Evolutionary conservation across 2,329 filamentous ascomycete genomes (phyloP).

Genomic region (Ophiosphaerella narmari): DNA sequence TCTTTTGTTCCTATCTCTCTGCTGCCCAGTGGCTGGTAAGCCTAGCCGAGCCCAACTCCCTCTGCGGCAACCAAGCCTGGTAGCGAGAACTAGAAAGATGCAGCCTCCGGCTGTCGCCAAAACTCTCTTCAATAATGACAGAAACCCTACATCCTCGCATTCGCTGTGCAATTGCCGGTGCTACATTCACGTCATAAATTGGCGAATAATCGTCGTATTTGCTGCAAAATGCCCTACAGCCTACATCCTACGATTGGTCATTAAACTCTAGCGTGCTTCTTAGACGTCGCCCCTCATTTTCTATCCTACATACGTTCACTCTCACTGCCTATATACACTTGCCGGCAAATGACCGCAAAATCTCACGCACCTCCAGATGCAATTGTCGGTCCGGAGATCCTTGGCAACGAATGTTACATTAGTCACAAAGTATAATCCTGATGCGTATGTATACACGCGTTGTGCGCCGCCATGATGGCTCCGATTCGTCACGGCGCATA

Average conservation of each 20-base stretch:
- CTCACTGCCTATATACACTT: background rate
- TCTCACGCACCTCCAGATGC: background rate
- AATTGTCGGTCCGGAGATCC: background rate
- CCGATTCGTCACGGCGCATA: background rate
- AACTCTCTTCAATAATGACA: too few species aligned
- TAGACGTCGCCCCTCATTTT: background rate
- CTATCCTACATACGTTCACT: background rate
- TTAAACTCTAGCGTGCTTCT: background rate
- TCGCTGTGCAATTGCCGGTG: background rate
- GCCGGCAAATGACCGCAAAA: background rate
- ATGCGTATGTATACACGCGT: background rate
- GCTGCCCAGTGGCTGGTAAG: too few species aligned
- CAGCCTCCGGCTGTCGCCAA: too few species aligned
- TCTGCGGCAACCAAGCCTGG: too few species aligned
- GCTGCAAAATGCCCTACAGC: background rate
- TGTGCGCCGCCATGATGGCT: background rate
- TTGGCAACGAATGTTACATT: background rate
- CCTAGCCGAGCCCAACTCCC: too few species aligned
- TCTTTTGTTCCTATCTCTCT: too few species aligned
- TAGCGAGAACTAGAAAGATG: too few species aligned
- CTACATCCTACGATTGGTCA: background rate
- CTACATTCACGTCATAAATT: background rate
- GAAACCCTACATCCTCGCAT: background rate
- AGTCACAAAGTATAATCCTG: conserved; percentile 3
- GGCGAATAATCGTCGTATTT: background rate